phyloP scores from a whole-genome alignment of 805 yeast species.

The Metschnikowia borealis region DNA sequence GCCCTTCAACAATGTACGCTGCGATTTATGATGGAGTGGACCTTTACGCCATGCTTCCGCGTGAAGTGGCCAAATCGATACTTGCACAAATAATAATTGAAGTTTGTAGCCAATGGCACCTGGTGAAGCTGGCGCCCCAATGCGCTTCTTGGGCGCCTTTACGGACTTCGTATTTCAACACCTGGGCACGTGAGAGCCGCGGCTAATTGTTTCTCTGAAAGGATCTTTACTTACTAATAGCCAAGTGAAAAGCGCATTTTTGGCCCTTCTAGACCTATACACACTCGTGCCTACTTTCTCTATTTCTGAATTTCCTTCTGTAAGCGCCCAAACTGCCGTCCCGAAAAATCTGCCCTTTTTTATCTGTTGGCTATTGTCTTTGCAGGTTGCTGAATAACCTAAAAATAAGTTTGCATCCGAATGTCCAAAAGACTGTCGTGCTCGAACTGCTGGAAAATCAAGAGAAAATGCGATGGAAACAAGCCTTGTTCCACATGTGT shows the following conservation, averaged over 20 bases:
- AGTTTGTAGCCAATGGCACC: too few species aligned
- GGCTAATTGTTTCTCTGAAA: background rate
- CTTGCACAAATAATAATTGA: too few species aligned
- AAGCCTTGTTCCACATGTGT: slow-evolving; percentile 16
- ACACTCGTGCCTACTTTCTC: background rate
- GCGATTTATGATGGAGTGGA: too few species aligned
- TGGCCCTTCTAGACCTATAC: background rate
- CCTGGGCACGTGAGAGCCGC: background rate
- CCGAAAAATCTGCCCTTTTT: background rate
- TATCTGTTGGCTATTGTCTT: too few species aligned
- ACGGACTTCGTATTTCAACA: too few species aligned
- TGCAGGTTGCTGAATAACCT: background rate
- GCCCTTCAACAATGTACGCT: too few species aligned
- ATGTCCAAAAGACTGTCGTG: slow-evolving; percentile 15
- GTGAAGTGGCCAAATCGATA: too few species aligned
- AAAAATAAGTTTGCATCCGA: background rate
- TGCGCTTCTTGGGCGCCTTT: too few species aligned
- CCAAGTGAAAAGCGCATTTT: background rate
- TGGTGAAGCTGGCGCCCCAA: too few species aligned
- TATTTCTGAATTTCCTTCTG: background rate
- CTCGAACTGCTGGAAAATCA: slow-evolving; percentile 17
- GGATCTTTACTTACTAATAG: background rate
- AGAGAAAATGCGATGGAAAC: slow-evolving; percentile 18
- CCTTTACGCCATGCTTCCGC: too few species aligned
- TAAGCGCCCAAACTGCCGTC: background rate